Base-by-base conservation (phyloP, 2,329 filamentous ascomycete genomes). In the Trichoderma atroviride region DNA sequence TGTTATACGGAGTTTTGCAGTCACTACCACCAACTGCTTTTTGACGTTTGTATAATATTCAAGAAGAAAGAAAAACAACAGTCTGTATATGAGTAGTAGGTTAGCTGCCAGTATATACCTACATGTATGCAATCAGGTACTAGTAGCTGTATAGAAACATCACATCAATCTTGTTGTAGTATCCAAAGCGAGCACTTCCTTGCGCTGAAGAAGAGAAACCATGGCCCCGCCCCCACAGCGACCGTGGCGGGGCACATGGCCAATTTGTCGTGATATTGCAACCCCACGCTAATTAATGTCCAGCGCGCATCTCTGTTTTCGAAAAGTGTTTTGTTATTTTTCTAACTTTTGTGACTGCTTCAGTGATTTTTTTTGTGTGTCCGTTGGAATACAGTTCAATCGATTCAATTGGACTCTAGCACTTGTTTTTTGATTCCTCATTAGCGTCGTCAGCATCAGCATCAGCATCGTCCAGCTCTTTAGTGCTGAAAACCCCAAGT, bases 181-280 rank as follows among this genome's bases (percentile, higher is more conserved):
- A 19, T 40, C 16, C 2, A 19, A n/a, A 43, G 19, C 9, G 40
- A 43, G 19, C 9, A 43, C 40, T 14, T 40, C 6, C 40, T 24
- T 13, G 47, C n/a, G 55, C 19, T 57, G 33, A 58, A 58, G 31
- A 27, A 10, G 5, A 16, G 19, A n/a, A 59, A 43, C 29, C 22
- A 37, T 13, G 16, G n/a, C 31, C 37, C 64, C 64, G 33, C 64
- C 64, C 64, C 64, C 64, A 52, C 64, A 67, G 24, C 27, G 35
- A 50, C 50, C 35, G 19, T 43, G 27, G 52, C 55, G 55, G 27
- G 55, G 55, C 55, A 57, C n/a, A 13, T 5, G 31, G 35, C 33
- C 27, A 58, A 35, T 35, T 58, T 66, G 55, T 52, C 31, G 40
- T 29, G 19, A 29, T 58, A 22, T 24, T 19, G 40, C 55, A 7